Evolutionary conservation across 1,284 basidiomycete genomes (phyloP), one percentile per base, ranked within the genome.

Genomic region (Fistulinella cinereoalba): DNA sequence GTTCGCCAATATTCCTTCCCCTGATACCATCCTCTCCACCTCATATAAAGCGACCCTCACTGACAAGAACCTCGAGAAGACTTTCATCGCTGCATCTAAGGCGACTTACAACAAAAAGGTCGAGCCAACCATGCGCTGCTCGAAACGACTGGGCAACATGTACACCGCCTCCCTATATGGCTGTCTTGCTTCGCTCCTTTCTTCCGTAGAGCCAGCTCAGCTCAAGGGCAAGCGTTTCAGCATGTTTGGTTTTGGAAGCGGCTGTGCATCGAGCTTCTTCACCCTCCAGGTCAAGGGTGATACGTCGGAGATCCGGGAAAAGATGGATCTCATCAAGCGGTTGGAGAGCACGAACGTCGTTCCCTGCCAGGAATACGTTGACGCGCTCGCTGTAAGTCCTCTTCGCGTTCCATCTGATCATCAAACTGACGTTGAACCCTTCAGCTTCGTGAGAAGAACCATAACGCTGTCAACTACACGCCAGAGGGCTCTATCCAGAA

Each of bases 91-190:
- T 31, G 72, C 85, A 54, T 85, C 86, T 46, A 90, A 89, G 65
- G 69, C 75, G 19, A 75, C 80, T 39, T 95, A 91, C 71, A 77
- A 78, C 52, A 70, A 77, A 53, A 82, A 84, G 60, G 85, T 92
- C 22, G 80, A 81, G 52, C 87, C 90, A 6, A 79, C 74, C 22
- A 92, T 93, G 79, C 80, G 83, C 53, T 88, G 86, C 72, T 91
- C 92, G 43, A 81, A 83, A 66, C 84, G 91, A 44, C 83, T 94
- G 62, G 96, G 96, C 15, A 98, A 99, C 83, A 97, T 96, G 90
- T 98, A 99, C 81, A 95, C 96, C 19, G 96, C 88, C n/a, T 95
- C 92, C 37, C 77, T 99, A 23, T 98, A 96, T 67, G 93, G 92
- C 47, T 94, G 92, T 55, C 81, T 99, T 50, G 90, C 93, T 28